Evolutionary conservation across 2,329 filamentous ascomycete genomes (phyloP).

Genomic region (Paracorniculantispora psalliotae): DNA sequence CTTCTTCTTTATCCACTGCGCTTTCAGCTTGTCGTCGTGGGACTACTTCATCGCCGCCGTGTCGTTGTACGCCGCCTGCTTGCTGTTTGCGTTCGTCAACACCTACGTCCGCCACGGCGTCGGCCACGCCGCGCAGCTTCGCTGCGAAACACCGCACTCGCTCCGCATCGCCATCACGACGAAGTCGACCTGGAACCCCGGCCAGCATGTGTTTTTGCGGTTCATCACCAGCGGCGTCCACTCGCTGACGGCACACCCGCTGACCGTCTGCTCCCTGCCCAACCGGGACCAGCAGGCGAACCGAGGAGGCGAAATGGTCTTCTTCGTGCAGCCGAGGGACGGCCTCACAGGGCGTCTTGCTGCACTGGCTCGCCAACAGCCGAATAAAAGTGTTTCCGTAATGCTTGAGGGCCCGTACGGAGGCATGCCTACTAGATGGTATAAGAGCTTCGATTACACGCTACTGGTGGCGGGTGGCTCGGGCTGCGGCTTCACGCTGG

Average conservation of each 20-base stretch:
- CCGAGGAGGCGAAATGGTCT: constrained; percentile 37
- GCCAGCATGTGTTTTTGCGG: constrained; percentile 52
- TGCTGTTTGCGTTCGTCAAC: constrained; percentile 44
- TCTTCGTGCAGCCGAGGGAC: constrained; percentile 46
- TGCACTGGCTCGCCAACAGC: constrained; percentile 30
- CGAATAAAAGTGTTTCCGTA: constrained; percentile 36
- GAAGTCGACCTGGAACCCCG: constrained; percentile 42
- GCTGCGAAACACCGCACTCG: constrained; percentile 30
- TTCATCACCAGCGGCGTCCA: constrained; percentile 42
- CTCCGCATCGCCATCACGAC: constrained; percentile 40
- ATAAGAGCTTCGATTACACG: constrained; percentile 34
- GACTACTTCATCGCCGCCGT: constrained; percentile 57
- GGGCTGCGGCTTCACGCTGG: constrained; percentile 48
- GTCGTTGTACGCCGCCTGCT: constrained; percentile 23
- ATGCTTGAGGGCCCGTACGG: constrained; percentile 57
- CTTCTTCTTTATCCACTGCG: constrained; percentile 58
- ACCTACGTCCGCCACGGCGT: constrained; percentile 48
- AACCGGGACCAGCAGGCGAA: constrained; percentile 15
- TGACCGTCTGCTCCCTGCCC: constrained; percentile 50
- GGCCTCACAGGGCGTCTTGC: constrained; percentile 47
- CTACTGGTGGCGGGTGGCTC: constrained; percentile 52
- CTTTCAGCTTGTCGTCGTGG: constrained; percentile 50
- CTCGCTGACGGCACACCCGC: constrained; percentile 45
- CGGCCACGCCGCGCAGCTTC: constrained; percentile 36
- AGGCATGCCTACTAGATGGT: constrained; percentile 36